Base-by-base conservation (phyloP, 768 basidiomycete genomes). In the Dictyophora rubrovolvata region DNA sequence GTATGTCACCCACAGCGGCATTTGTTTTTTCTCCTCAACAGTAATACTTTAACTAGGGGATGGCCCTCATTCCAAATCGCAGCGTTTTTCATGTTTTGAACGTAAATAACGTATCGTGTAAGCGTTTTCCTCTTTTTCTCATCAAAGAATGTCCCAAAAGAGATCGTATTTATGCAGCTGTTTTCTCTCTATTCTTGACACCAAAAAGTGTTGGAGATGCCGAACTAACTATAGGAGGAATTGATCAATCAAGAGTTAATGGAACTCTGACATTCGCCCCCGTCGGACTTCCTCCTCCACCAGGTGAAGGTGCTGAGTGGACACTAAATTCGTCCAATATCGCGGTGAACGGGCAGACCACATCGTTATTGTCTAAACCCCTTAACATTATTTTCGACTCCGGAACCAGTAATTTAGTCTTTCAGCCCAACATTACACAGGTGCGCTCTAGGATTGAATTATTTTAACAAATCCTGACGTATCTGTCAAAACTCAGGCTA, bases 361-460 rank as follows among this genome's bases (percentile, higher is more conserved):
- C 70, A 11, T 67, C 72, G 5, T 56, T 73, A 8, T 69, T 82
- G 50, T 73, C 72, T 53, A 66, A 67, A 14, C 62, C 65, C 49
- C 74, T 33, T 73, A 63, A 36, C 52, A 72, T 83, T 65, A 79
- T 82, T 54, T 82, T 83, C 62, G 81, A 83, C 67, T 78, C 76
- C 59, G 80, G 82, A 35, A 82, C 80, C 21, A 79, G 79, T 64
- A 83, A 83, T 66, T 66, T 81, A 47, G 66, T 82, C 20, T 79
- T 83, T 60, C 71, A 76, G 46, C 76, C 78, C 20, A 65, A 68
- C 46, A 80, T 77, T 22, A 71, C 81, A 5, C 74, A 79, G 67
- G 80, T 77, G 63, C 61, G 63, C 64, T 49, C 28, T 33, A 48
- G 55, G 50, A n/a, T 53, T 10, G n/a, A 8, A 4, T 47, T n/a